Conservation (phyloP, 495 filamentous ascomycete genomes). For the Patellaria atrata region DNA sequence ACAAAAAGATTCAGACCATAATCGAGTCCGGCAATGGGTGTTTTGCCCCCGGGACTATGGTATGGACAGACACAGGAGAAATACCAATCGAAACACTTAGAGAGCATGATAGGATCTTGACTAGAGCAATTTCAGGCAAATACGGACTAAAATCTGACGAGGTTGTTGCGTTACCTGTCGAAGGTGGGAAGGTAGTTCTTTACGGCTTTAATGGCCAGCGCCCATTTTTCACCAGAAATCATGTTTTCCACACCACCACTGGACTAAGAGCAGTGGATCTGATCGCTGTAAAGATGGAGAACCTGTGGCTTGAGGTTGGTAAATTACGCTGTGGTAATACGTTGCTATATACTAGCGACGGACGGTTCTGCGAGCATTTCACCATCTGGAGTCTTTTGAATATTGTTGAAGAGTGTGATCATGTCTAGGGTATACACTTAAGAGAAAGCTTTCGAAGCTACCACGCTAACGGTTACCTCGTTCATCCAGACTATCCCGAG, state of each 20-base stretch:
- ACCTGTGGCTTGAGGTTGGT: not conserved
- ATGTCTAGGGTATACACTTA: slow-evolving; percentile 1
- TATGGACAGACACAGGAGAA: not conserved
- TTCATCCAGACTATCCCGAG: slow-evolving; percentile 3
- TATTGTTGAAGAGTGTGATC: not conserved
- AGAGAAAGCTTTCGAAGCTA: slow-evolving; percentile 1
- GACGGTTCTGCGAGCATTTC: not conserved
- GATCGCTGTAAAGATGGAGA: not conserved
- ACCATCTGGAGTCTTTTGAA: not conserved
- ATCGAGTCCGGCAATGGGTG: no score
- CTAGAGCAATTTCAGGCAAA: not conserved
- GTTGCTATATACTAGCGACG: not conserved
- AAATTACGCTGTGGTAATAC: not conserved
- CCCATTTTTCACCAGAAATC: not conserved
- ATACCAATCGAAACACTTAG: not conserved
- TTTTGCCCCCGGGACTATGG: not conserved
- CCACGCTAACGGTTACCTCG: slow-evolving; percentile 3
- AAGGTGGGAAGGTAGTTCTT: not conserved
- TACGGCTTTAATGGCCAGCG: not conserved
- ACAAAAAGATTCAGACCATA: no score
- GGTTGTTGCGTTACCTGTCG: not conserved
- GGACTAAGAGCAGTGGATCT: slow-evolving; percentile 4
- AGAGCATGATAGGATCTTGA: not conserved
- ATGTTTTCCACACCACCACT: slow-evolving; percentile 2
- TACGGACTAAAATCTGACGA: slow-evolving; percentile 1